Evolutionary conservation across 495 filamentous ascomycete genomes (phyloP).

Genomic region (Rostrohypoxylon terebratum): DNA sequence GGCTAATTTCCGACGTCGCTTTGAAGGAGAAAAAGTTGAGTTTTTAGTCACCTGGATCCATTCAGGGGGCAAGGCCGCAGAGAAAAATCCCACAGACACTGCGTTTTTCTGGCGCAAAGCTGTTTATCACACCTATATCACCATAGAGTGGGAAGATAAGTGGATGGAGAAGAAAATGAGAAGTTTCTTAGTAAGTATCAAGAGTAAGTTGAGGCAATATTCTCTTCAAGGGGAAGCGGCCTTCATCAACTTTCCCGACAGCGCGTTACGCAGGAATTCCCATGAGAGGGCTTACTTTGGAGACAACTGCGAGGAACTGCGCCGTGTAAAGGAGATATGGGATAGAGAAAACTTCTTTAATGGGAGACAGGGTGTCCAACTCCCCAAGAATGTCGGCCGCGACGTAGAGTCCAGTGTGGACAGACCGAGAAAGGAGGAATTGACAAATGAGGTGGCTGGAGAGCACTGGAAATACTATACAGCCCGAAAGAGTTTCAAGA

Average conservation of each 20-base stretch:
- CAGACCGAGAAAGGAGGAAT: constrained; percentile 6
- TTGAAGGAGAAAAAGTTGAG: constrained; percentile 24
- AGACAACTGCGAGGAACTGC: constrained; percentile 31
- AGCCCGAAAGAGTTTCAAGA: background rate
- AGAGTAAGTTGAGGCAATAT: constrained; percentile 34
- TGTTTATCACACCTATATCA: constrained; percentile 44
- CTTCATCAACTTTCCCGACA: constrained; percentile 40
- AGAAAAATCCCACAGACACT: constrained; percentile 13
- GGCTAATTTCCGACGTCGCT: constrained; percentile 16
- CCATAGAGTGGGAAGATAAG: constrained; percentile 48
- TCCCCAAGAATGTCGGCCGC: constrained; percentile 8
- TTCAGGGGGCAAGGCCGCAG: constrained; percentile 25
- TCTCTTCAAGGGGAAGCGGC: constrained; percentile 23
- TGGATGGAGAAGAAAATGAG: constrained; percentile 47
- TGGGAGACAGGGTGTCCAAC: constrained; percentile 26
- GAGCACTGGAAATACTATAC: constrained; percentile 28
- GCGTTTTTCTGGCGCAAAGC: constrained; percentile 47
- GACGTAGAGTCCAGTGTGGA: background rate
- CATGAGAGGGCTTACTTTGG: constrained; percentile 41
- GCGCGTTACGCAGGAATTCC: constrained; percentile 4
- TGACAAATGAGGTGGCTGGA: constrained; percentile 25
- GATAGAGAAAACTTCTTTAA: constrained; percentile 34
- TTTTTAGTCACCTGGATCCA: constrained; percentile 39
- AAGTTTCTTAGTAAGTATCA: constrained; percentile 32
- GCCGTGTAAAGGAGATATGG: constrained; percentile 32